These are phyloP conservation scores for Pleoardoris graminearum DNA, from an alignment of 2,329 filamentous ascomycete species.

Conservation along the genomic window DNA sequence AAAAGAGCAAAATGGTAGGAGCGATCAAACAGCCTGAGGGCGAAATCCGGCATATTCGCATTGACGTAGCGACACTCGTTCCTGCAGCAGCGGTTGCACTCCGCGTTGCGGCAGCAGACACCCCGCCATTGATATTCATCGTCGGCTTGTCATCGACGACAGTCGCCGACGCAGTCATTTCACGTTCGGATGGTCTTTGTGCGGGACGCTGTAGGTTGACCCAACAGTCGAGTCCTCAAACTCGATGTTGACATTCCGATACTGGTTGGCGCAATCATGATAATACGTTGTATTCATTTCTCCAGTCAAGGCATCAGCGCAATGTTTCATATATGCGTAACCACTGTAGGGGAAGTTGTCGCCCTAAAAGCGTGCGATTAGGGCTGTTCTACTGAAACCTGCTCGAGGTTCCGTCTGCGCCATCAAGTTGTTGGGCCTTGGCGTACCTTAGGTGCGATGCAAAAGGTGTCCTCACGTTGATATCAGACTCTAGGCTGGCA, in stretches of 20 bases:
- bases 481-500: slow-evolving; percentile 8
- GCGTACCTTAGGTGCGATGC: too few relatives aligned
- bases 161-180: not conserved
- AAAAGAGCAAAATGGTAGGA: not conserved
- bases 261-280: slow-evolving; percentile 15
- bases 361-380: slow-evolving; percentile 17
- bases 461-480: slow-evolving; percentile 19
- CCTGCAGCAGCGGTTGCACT: slow-evolving; percentile 5
- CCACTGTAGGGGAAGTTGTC: slow-evolving; percentile 14
- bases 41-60: not conserved
- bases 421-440: slow-evolving; percentile 12
- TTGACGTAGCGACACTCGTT: not conserved
- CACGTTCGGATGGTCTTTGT: slow-evolving; percentile 7
- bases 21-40: not conserved
- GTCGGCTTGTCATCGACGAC: slow-evolving; percentile 5
- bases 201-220: slow-evolving; percentile 15
- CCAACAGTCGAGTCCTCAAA: slow-evolving; percentile 12
- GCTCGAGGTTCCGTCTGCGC: slow-evolving; percentile 18
- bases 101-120: not conserved
- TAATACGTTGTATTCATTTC: slow-evolving; percentile 2
- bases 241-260: slow-evolving; percentile 16
- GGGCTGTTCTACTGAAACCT: slow-evolving; percentile 8
- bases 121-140: not conserved
- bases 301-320: not conserved
- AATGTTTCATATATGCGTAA: slow-evolving; percentile 16